Evolutionary conservation across 2,329 filamentous ascomycete genomes (phyloP).

Genomic region (Penicillium sp.): DNA sequence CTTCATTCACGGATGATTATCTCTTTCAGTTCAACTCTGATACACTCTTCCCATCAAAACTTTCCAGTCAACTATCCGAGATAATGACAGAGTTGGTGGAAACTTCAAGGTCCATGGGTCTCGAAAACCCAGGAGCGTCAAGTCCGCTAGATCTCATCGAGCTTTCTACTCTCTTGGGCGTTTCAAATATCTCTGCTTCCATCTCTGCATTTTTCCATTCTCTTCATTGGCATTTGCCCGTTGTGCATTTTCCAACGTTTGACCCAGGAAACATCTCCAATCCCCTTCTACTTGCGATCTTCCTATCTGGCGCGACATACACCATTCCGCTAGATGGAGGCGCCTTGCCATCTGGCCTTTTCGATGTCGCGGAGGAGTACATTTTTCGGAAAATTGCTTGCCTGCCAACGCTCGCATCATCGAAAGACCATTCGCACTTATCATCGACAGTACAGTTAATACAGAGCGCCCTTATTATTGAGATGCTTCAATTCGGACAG

Average conservation of each 20-base stretch:
- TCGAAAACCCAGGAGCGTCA: background rate
- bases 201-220: slow-evolving; percentile 33
- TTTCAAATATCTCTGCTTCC: slow-evolving; percentile 29
- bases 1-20: slow-evolving; percentile 16
- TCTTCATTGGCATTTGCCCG: slow-evolving; percentile 34
- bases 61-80: slow-evolving; percentile 28
- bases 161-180: slow-evolving; percentile 23
- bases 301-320: slow-evolving; percentile 30
- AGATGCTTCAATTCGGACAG: slow-evolving; percentile 35
- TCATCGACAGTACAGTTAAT: slow-evolving; percentile 25
- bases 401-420: slow-evolving; percentile 16
- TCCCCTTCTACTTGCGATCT: slow-evolving; percentile 29
- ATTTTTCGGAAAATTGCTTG: slow-evolving; percentile 29
- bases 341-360: slow-evolving; percentile 19
- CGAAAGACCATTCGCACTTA: slow-evolving; percentile 8
- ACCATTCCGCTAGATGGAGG: slow-evolving; percentile 21
- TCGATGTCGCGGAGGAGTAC: slow-evolving; percentile 33
- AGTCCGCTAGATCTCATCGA: slow-evolving; percentile 18
- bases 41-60: slow-evolving; percentile 19
- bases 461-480: slow-evolving; percentile 32
- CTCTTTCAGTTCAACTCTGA: slow-evolving; percentile 18
- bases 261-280: slow-evolving; percentile 29
- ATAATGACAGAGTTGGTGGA: slow-evolving; percentile 29
- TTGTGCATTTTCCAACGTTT: slow-evolving; percentile 35
- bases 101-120: slow-evolving; percentile 30